Base-by-base conservation (phyloP, 2,329 filamentous ascomycete species). In the Colletotrichum higginsianum region DNA sequence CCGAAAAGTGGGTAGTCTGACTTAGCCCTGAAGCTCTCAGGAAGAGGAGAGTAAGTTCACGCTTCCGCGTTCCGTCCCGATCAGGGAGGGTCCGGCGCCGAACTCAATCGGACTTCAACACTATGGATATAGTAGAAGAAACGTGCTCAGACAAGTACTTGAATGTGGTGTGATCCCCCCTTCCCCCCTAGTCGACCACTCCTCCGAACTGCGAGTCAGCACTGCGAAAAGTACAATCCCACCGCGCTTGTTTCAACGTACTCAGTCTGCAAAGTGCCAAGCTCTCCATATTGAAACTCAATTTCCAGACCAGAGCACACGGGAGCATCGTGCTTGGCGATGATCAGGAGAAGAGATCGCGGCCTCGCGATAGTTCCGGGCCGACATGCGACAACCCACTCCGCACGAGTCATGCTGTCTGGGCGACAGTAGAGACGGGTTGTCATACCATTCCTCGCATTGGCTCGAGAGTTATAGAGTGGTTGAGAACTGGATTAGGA, bases 161-260 rank as follows among this genome's bases (percentile, higher is more conserved):
- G 2, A 7, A 23, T 21, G 4, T 35, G 35, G 38, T 23, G 7
- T 35, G 8, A 35, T 9, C 30, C 7, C 7, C 30, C 30, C 26
- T 2, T 1, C 5, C 5, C 26, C 26, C 26, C 26, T 30, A 30
- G 26, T 30, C 7, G 30, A 35, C 30, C 2, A 9, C 30, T 35
- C 30, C 30, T 9, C 21, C 7, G 40, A 49, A 5, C 23, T 15
- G 23, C 21, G 67, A 66, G 62, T 70, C 67, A 70, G 62, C 40
- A 3, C 2, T 57, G 13, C 46, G 13, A 11, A 61, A 35, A 35
- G 30, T 0, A 35, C 30, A 40, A 23, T 42, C 44, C 18, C 12
- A 62, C 61, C 40, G 49, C 55, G 56, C 49, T 61, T 61, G 56
- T 57, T 67, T 70, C 15, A 42, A 67, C 49, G 40, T 66, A 47